These are phyloP conservation scores for Colletotrichum eleusines DNA, from an alignment of 2,329 filamentous ascomycete species.

Conservation along the genomic window DNA sequence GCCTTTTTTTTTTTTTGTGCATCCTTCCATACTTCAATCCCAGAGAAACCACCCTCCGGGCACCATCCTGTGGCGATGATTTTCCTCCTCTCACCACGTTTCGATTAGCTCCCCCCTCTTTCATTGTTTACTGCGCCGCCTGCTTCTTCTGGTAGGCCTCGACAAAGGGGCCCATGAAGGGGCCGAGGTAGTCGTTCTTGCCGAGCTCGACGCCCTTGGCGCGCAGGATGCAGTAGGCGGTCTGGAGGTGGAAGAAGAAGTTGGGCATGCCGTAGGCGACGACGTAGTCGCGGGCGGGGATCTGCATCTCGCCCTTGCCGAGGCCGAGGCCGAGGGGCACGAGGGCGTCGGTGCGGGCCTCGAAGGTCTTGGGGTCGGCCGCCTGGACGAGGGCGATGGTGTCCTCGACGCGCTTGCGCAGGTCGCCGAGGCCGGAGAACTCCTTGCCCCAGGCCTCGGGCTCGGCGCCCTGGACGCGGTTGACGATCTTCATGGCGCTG, in stretches of 20 bases:
- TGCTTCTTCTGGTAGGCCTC: constrained; percentile 34
- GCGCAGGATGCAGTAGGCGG: constrained; percentile 68
- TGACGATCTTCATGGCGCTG: constrained; percentile 49
- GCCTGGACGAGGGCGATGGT: constrained; percentile 49
- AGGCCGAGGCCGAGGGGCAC: constrained; percentile 43
- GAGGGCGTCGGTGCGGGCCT: constrained; percentile 45
- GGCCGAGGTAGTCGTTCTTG: constrained; percentile 64
- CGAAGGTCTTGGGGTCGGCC: constrained; percentile 44
- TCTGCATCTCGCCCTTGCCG: constrained; percentile 46
- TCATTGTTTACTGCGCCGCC: constrained; percentile 19
- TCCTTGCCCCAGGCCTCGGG: constrained; percentile 45
- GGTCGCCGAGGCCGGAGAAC: constrained; percentile 51
- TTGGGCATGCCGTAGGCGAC: constrained; percentile 64
- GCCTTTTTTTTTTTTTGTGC: not conserved
- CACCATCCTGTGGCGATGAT: constrained; percentile 25
- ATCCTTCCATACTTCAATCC: not conserved
- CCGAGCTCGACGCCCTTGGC: constrained; percentile 68
- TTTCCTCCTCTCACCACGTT: constrained; percentile 16
- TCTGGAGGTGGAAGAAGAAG: constrained; percentile 70
- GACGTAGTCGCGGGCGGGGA: constrained; percentile 56
- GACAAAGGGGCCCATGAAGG: constrained; percentile 36
- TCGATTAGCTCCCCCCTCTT: no score
- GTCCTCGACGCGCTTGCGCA: constrained; percentile 50
- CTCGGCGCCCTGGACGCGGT: constrained; percentile 50
- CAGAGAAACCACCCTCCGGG: not conserved